Percentiles rank a stretch among this genome's conserved stretches.
Evolutionary conservation across 2,329 filamentous ascomycete genomes (phyloP).

Genomic region (Pezicula rhizophila): DNA sequence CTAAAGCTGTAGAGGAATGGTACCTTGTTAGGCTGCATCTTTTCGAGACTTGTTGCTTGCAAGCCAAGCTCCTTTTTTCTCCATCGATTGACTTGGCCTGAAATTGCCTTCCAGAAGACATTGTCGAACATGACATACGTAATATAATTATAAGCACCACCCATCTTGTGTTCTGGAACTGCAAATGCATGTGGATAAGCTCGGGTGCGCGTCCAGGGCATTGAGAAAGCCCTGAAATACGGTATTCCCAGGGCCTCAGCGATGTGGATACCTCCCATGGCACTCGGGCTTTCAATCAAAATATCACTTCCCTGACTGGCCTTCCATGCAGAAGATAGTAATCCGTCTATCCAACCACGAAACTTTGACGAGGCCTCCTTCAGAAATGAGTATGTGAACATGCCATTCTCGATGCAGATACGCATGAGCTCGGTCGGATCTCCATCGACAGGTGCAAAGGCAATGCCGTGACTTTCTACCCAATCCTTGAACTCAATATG

Average conservation of each 20-base stretch:
- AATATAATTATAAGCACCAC: conserved; percentile 89
- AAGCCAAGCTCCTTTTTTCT: conserved; percentile 73
- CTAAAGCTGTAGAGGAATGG: conserved; percentile 98
- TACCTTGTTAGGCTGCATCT: conserved; percentile 94
- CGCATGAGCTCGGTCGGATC: conserved; percentile 93
- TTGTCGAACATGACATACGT: conserved; percentile 96
- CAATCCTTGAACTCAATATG: conserved; percentile 85
- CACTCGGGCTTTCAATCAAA: conserved; percentile 89
- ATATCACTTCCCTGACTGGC: conserved; percentile 85
- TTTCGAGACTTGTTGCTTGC: conserved; percentile 76
- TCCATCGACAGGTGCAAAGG: conserved; percentile 81
- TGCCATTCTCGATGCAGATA: conserved; percentile 93
- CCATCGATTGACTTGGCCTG: conserved; percentile 89
- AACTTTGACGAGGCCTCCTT: conserved; percentile 83
- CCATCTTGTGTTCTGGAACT: conserved; percentile 88
- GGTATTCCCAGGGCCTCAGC: conserved; percentile 88
- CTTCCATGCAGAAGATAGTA: conserved; percentile 73
- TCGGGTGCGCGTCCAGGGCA: conserved; percentile 96
- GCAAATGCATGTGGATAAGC: conserved; percentile 97
- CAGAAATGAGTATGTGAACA: conserved; percentile 90
- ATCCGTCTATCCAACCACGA: conserved; percentile 88
- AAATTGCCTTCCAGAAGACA: conserved; percentile 92
- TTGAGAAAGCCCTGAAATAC: conserved; percentile 95
- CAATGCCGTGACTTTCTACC: conserved; percentile 89
- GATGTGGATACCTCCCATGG: conserved; percentile 97